A percentile compares a stretch with the other conserved stretches of the same genome.
These are phyloP conservation scores for Dictyophora rubrovolvata DNA, from an alignment of 768 basidiomycete species.

Conservation along the genomic window DNA sequence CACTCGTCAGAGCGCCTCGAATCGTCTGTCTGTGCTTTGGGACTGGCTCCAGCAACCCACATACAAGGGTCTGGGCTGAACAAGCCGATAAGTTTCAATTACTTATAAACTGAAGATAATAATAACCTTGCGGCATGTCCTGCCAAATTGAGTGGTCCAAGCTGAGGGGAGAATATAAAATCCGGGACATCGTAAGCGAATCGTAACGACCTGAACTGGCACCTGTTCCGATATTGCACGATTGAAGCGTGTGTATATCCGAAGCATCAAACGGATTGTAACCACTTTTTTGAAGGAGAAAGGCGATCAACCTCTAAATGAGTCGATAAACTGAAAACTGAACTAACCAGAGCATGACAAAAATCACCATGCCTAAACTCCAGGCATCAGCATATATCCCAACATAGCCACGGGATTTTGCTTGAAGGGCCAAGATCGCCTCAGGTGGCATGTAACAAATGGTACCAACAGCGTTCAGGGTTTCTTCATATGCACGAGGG, in stretches of 20 bases:
- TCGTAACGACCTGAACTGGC: slow-evolving; percentile 39
- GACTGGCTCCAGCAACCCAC: slow-evolving; percentile 50
- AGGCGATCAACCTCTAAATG: not conserved
- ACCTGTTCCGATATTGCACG: slow-evolving; percentile 6
- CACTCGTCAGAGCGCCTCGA: slow-evolving; percentile 43
- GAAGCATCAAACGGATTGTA: slow-evolving; percentile 70
- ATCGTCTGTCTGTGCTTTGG: slow-evolving; percentile 53
- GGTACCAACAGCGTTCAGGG: slow-evolving; percentile 81
- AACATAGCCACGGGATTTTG: slow-evolving; percentile 49
- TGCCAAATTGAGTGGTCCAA: slow-evolving; percentile 50
- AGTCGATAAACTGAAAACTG: not conserved
- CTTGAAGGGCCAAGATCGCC: slow-evolving; percentile 68
- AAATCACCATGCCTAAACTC: slow-evolving; percentile 76
- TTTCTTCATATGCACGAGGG: slow-evolving; percentile 68
- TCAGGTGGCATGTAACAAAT: slow-evolving; percentile 81
- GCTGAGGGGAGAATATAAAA: slow-evolving; percentile 50
- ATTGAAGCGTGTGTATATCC: slow-evolving; percentile 13
- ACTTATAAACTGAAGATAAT: slow-evolving; percentile 6
- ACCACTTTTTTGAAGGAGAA: slow-evolving; percentile 35
- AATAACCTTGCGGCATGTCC: slow-evolving; percentile 44
- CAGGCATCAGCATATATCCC: slow-evolving; percentile 89
- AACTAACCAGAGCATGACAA: slow-evolving; percentile 74
- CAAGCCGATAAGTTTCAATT: slow-evolving; percentile 1
- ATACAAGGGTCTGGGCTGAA: slow-evolving; percentile 52
- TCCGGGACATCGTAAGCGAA: slow-evolving; percentile 54